Percentiles rank a stretch among this genome's conserved stretches.
These are phyloP conservation scores for Gracilaria vermiculophylla DNA, from an alignment of 23 red algal genomes.

Conservation along the genomic window DNA sequence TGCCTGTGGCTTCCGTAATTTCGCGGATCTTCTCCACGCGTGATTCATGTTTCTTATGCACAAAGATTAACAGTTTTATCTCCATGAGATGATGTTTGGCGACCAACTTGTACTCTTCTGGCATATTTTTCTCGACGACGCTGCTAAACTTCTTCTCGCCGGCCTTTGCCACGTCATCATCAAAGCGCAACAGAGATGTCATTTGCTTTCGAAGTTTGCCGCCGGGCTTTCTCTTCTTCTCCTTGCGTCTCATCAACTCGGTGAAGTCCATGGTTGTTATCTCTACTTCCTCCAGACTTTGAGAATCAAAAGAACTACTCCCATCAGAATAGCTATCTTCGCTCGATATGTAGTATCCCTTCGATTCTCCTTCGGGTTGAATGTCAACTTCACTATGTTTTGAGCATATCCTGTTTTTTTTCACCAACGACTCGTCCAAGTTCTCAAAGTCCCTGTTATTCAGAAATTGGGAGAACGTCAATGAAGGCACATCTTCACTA, in stretches of 20 bases:
- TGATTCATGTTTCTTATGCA: conserved; percentile 28
- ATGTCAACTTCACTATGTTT: neutral
- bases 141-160: conserved; percentile 60
- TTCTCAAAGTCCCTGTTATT: neutral
- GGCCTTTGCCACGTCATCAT: neutral
- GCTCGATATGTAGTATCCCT: neutral
- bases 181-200: neutral
- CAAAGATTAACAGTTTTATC: conserved; percentile 69
- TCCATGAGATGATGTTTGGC: conserved; percentile 69
- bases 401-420: neutral
- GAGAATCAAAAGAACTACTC: neutral
- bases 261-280: neutral
- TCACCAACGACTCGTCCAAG: neutral
- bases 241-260: neutral
- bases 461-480: conserved; percentile 1
- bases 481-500: conserved; percentile 7
- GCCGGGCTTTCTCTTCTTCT: neutral
- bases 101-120: conserved; percentile 29
- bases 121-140: conserved; percentile 42
- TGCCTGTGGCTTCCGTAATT: conserved; percentile 47
- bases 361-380: neutral
- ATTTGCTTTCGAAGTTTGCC: neutral
- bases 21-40: conserved; percentile 13
- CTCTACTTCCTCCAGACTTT: neutral
- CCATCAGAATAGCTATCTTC: neutral